Base-by-base conservation (phyloP, 1,284 basidiomycete genomes). In the Phylloboletellus chloephorus region DNA sequence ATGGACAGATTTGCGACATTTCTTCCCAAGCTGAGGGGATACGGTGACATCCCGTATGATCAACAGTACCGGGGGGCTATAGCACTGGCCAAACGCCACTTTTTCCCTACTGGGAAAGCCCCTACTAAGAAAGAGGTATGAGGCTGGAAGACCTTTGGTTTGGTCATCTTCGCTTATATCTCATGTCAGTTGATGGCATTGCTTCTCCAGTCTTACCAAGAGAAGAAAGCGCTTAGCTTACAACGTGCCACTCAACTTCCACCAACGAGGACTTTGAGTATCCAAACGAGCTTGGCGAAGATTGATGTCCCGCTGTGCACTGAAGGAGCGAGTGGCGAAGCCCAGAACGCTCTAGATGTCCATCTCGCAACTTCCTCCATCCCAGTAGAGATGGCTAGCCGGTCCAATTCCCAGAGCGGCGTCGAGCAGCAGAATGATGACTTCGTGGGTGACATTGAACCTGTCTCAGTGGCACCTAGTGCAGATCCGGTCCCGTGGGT, bases 21-120 rank as follows among this genome's bases (percentile, higher is more conserved):
- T 33, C 56, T 58, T 36, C 59, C 59, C 2, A 62, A 61, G 29
- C 23, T 58, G 22, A 54, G 57, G 33, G 57, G 57, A 25, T 62
- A 59, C 12, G 59, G 58, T 7, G 45, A 62, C 22, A 46, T 58
- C 3, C 52, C 57, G 2, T 58, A 61, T 8, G 53, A 57, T 10
- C 39, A 48, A 31, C 47, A 57, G 34, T 58, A 58, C 25, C 57
- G 53, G 20, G 59, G 56, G 10, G 55, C 56, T 4, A 48, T 62
- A 10, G 60, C 59, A 7, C 35, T 58, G 6, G 56, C 56, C 24
- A 55, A 52, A 30, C 60, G 56, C 2, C 54, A 58, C 25, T 58
- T 61, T 33, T 57, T 60, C 31, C 55, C 59, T 1, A 54, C 41
- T n/a, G 57, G 55, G 31, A 43, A 39, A 9, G 31, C 42, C 3